Base-by-base conservation (phyloP, 768 basidiomycete genomes). In the Agrocybe chaxingu region DNA sequence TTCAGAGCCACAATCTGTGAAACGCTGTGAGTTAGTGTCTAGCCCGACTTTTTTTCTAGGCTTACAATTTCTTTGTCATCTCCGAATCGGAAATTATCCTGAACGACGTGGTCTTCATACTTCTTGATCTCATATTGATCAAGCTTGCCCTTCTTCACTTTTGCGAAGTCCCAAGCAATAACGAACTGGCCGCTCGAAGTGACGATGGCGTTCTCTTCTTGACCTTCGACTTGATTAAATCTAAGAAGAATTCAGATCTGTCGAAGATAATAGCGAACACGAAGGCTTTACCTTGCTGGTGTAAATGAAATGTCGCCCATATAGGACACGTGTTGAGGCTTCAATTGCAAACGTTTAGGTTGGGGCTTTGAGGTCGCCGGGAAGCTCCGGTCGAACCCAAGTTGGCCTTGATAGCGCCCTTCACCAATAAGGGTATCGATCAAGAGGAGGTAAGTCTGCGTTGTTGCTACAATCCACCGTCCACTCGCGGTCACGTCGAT, bases 61-160 rank as follows among this genome's bases (percentile, higher is more conserved):
- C 89, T 62, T 60, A 93, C 92, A 64, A 99, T 98, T 65, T 98
- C 87, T 62, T 92, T 90, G 70, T 98, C 95, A 60, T 96, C 92
- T 10, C 94, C 96, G 63, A 95, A 98, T 70, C 87, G 91, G 83
- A 99, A 99, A 70, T 88, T 92, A 68, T 99, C 97, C 56, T 97
- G 95, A 0, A 98, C 94, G 51, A 98, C 94, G 41, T 81, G 77
- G 60, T 96, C 93, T 61, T 93, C 89, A 65, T 97, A 98, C 66
- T 87, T 87, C 79, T 95, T 94, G 74, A 98, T 95, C 61, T 96
- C 92, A 62, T 98, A 98, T 66, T 88, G 89, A 69, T 93, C 91
- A 38, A 88, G 76, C 44, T 82, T 80, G 47, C 97, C 97, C 68
- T 86, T 86, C 79, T 96, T 98, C 56, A 98, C 90, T 63, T 95